Conservation (phyloP, 1,139 yeast genomes). For the Sugiyamaella grinbergsii region DNA sequence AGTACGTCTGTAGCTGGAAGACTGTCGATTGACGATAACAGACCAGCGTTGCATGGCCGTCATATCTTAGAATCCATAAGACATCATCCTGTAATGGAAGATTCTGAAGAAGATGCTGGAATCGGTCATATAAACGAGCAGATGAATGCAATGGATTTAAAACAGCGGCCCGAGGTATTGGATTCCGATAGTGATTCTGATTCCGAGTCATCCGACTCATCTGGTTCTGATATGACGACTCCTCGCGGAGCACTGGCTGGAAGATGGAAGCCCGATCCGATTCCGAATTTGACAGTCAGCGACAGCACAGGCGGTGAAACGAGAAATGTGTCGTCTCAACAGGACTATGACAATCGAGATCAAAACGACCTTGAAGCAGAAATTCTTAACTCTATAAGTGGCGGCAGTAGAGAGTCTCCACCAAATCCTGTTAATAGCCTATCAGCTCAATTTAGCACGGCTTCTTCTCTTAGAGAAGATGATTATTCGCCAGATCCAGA, state of each 20-base stretch:
- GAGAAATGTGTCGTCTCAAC: conserved; percentile 2
- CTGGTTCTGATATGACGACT: conserved; percentile 6
- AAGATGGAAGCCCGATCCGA: conserved; percentile 15
- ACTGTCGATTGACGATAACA: conserved; percentile 16
- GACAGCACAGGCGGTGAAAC: neutral
- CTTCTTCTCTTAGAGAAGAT: conserved; percentile 16
- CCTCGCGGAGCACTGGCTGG: conserved; percentile 15
- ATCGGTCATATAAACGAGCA: conserved; percentile 2
- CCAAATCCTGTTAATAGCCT: neutral
- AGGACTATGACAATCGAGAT: conserved; percentile 7
- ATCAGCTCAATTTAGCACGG: neutral
- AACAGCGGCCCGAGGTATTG: conserved; percentile 2
- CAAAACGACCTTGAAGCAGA: conserved; percentile 35
- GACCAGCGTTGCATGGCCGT: conserved; percentile 18
- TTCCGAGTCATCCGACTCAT: conserved; percentile 3
- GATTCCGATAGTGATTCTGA: conserved; percentile 13
- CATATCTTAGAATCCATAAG: conserved; percentile 17
- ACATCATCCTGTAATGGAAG: conserved; percentile 18
- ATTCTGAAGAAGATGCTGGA: conserved; percentile 19
- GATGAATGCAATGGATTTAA: conserved; percentile 14
- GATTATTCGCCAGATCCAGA: conserved; percentile 34
- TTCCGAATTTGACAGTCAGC: neutral
- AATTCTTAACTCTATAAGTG: conserved; percentile 32
- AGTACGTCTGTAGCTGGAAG: conserved; percentile 23
- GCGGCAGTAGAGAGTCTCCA: conserved; percentile 4